A percentile compares a stretch with the other conserved stretches of the same genome.
Conservation (phyloP, 169 alveolate species). For the Eimeria sp. region DNA sequence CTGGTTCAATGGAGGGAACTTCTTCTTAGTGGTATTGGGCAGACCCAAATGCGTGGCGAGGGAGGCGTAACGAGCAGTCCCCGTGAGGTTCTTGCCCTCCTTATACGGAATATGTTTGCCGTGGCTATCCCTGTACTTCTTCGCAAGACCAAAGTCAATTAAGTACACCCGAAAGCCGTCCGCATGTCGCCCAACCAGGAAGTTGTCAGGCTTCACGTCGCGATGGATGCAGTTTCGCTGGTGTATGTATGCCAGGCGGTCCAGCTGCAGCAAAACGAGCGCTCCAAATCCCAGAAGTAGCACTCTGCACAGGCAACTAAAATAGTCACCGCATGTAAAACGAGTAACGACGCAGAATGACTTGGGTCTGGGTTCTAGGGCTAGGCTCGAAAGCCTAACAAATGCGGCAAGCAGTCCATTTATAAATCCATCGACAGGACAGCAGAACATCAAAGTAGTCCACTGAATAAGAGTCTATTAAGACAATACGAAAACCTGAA, state of each 20-base stretch:
- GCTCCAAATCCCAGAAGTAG: neutral
- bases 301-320: neutral
- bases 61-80: conserved; percentile 98
- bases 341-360: neutral
- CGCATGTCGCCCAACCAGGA: conserved; percentile 90
- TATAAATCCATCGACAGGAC: neutral
- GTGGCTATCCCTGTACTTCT: conserved; percentile 95
- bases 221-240: conserved; percentile 91
- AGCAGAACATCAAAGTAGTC: neutral
- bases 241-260: conserved; percentile 88
- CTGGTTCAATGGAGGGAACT: neutral
- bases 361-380: neutral
- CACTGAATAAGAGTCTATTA: neutral
- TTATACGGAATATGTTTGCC: conserved; percentile 97
- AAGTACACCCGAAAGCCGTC: conserved; percentile 91
- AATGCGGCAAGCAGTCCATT: neutral
- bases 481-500: neutral
- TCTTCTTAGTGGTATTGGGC: neutral
- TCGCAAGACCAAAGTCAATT: conserved; percentile 98
- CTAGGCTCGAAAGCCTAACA: neutral
- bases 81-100: conserved; percentile 98
- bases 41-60: conserved; percentile 98
- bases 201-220: conserved; percentile 96
- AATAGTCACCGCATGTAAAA: neutral
- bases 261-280: conserved; percentile 52